Evolutionary conservation across 257 asterid species (phyloP).

Genomic region (Catharanthus roseus): DNA sequence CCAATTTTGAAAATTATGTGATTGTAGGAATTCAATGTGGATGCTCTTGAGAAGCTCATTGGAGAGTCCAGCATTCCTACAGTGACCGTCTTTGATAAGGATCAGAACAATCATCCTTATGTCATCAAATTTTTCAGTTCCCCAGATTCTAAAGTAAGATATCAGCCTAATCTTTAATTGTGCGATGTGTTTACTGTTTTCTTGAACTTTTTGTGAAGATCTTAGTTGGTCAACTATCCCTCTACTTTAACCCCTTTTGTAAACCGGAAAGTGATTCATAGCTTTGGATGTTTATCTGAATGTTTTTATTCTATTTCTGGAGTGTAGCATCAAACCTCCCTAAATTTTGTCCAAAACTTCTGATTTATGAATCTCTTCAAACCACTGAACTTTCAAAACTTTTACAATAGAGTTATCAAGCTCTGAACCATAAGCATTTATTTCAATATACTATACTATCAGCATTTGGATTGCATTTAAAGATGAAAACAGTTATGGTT

Average conservation of each 20-base stretch:
- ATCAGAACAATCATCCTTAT: slow-evolving; percentile 72
- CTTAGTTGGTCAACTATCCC: neutral
- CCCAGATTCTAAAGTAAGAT: slow-evolving; percentile 57
- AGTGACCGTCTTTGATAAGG: slow-evolving; percentile 74
- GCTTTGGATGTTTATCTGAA: no score
- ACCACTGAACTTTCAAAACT: neutral
- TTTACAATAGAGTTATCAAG: neutral
- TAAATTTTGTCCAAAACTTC: neutral
- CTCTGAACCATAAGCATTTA: neutral
- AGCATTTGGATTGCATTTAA: no score
- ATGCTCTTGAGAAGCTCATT: slow-evolving; percentile 63
- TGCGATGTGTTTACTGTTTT: neutral
- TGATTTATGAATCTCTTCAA: neutral
- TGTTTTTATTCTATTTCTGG: neutral
- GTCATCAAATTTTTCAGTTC: slow-evolving; percentile 64
- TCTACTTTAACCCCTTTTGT: no score
- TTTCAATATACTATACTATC: neutral
- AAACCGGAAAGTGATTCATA: no score
- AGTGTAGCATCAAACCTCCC: neutral
- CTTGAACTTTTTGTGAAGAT: neutral
- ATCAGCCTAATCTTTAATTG: neutral
- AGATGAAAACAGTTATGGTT: no score
- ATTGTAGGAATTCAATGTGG: slow-evolving; percentile 79
- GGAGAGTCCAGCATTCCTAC: slow-evolving; percentile 75
- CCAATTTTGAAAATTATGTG: slow-evolving; percentile 9